Evolutionary conservation across 805 yeast species (phyloP).

Genomic region (Cyberlindnera xishuangbannaensis): DNA sequence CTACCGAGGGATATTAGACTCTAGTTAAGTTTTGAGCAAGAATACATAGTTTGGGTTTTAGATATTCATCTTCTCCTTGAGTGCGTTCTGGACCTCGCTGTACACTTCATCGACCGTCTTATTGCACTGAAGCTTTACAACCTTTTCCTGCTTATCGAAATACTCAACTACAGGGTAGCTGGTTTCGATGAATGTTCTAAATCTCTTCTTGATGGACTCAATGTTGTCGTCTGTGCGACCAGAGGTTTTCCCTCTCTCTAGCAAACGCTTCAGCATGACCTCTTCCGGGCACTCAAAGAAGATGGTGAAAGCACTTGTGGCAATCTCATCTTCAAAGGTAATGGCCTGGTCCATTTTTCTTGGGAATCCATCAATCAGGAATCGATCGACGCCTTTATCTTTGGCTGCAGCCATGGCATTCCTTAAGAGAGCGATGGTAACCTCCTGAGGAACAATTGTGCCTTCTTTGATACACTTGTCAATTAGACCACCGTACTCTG

Average conservation of each 20-base stretch:
- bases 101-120: conserved; percentile 78
- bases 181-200: conserved; percentile 78
- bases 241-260: conserved; percentile 90
- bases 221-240: conserved; percentile 93
- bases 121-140: conserved; percentile 74
- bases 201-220: conserved; percentile 86
- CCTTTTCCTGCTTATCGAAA: conserved; percentile 66
- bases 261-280: conserved; percentile 77
- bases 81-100: conserved; percentile 56
- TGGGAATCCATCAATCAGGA: conserved; percentile 94
- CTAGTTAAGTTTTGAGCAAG: no score
- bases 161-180: conserved; percentile 92
- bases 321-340: conserved; percentile 79
- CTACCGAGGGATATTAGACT: not conserved
- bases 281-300: conserved; percentile 79
- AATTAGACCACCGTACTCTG: conserved; percentile 80
- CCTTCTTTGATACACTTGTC: conserved; percentile 84
- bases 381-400: conserved; percentile 46
- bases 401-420: conserved; percentile 63
- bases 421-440: conserved; percentile 77
- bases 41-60: no score
- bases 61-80: conserved; percentile 37
- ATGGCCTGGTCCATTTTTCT: conserved; percentile 97
- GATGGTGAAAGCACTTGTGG: conserved; percentile 62
- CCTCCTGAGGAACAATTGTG: conserved; percentile 84